phyloP scores from a whole-genome alignment of 192 early-diverging fungal species.

The Gryganskiella cystojenkinii region DNA sequence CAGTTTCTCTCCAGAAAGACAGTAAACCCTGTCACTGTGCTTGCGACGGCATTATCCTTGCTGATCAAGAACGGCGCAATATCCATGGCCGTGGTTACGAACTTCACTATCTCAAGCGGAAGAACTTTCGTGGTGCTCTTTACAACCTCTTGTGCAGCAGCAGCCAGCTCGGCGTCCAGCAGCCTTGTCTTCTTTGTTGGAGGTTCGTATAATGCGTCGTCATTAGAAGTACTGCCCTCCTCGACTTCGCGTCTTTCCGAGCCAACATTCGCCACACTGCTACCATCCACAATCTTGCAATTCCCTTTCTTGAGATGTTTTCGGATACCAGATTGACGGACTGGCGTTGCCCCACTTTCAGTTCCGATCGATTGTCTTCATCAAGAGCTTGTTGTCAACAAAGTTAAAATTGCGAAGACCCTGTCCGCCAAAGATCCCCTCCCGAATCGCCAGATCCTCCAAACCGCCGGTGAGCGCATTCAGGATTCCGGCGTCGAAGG shows the following conservation, averaged over 20 bases:
- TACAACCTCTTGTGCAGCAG: constrained; percentile 1
- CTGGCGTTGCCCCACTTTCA: too few species aligned
- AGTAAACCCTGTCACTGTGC: constrained; percentile 2
- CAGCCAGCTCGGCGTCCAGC: constrained; percentile 1
- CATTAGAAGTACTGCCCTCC: too few species aligned
- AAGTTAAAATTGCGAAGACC: too few species aligned
- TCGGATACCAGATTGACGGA: background rate
- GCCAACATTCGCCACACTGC: too few species aligned
- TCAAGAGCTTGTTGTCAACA: too few species aligned
- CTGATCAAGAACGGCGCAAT: background rate
- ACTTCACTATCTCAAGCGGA: constrained; percentile 6
- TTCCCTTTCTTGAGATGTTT: background rate
- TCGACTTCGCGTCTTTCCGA: too few species aligned
- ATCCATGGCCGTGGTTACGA: constrained; percentile 9
- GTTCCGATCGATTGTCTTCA: background rate
- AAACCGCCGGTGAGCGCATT: too few species aligned
- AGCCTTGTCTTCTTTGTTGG: constrained; percentile 11
- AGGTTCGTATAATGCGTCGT: background rate
- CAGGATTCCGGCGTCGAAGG: too few species aligned
- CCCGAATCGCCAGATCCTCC: too few species aligned
- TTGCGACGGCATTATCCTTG: background rate
- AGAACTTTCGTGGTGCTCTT: background rate
- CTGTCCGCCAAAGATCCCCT: too few species aligned
- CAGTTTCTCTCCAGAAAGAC: constrained; percentile 2
- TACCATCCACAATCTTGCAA: too few species aligned